A percentile compares a stretch with the other conserved stretches of the same genome.
These are phyloP conservation scores for Jimgerdemannia flammicorona DNA, from an alignment of 192 early-diverging fungal genomes.

Conservation along the genomic window DNA sequence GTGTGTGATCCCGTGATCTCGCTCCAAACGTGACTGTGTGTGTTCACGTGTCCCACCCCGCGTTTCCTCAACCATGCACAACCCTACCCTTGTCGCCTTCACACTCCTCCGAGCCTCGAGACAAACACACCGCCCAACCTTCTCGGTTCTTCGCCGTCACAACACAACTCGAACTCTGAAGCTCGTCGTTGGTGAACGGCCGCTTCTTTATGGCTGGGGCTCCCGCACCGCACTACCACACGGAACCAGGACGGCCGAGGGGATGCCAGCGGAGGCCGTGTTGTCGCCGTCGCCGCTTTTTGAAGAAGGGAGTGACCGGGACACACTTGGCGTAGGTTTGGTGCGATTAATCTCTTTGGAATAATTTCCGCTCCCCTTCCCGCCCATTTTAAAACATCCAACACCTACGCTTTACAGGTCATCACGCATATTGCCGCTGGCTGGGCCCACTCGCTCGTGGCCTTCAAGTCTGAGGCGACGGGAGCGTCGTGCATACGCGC, in stretches of 20 bases:
- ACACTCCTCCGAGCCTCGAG: too few relatives aligned
- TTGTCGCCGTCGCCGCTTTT: not conserved
- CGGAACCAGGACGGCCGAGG: not conserved
- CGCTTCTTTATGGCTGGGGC: not conserved
- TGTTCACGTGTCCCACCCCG: too few relatives aligned
- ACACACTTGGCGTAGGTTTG: not conserved
- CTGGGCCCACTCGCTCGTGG: constrained; percentile 30
- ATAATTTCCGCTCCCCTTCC: not conserved
- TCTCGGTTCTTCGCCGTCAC: too few relatives aligned
- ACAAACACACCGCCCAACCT: too few relatives aligned
- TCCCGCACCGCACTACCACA: not conserved
- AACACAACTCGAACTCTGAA: too few relatives aligned
- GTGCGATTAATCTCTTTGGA: not conserved
- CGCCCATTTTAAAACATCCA: not conserved
- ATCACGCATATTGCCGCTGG: constrained; percentile 27
- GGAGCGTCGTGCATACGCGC: constrained; percentile 8
- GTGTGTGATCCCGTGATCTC: too few relatives aligned
- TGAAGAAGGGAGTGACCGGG: not conserved
- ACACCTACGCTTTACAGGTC: not conserved
- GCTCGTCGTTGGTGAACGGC: not conserved
- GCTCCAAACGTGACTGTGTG: too few relatives aligned
- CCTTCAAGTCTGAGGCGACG: not conserved
- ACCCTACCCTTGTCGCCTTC: too few relatives aligned
- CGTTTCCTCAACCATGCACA: too few relatives aligned
- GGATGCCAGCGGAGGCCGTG: too few relatives aligned